These are phyloP conservation scores for Penicillium aurantiogriseum DNA, from an alignment of 2,329 filamentous ascomycete genomes.

Conservation along the genomic window DNA sequence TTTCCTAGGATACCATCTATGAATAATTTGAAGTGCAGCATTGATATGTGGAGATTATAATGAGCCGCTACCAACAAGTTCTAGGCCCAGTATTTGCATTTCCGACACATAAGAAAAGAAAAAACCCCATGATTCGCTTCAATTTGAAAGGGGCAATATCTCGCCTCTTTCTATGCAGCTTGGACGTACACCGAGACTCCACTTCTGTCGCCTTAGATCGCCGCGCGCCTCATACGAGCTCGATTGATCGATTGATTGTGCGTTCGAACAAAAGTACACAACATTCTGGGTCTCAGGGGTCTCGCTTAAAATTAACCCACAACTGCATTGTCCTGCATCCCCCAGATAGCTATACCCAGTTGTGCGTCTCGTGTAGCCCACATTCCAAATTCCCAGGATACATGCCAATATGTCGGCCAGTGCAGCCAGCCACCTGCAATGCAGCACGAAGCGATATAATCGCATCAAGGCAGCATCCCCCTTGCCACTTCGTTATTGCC, in stretches of 20 bases:
- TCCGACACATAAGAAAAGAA: background rate
- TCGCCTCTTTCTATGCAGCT: background rate
- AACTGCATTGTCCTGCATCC: background rate
- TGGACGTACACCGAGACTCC: background rate
- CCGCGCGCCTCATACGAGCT: background rate
- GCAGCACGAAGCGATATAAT: background rate
- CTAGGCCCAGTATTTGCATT: background rate
- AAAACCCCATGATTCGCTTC: background rate
- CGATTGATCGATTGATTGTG: background rate
- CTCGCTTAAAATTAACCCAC: background rate
- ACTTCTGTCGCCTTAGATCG: background rate
- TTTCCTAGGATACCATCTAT: background rate
- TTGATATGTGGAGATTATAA: background rate
- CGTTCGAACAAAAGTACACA: background rate
- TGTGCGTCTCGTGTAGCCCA: background rate
- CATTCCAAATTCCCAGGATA: slow-evolving; percentile 1
- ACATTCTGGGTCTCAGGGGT: background rate
- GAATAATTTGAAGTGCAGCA: background rate
- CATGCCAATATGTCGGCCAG: background rate
- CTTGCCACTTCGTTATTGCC: background rate
- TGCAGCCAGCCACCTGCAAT: slow-evolving; percentile 6
- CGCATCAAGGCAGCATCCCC: background rate
- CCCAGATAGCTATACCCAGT: background rate
- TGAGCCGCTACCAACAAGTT: background rate
- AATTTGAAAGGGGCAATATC: background rate